Base-by-base conservation (phyloP, 805 yeast species). In the Candida railenensis region DNA sequence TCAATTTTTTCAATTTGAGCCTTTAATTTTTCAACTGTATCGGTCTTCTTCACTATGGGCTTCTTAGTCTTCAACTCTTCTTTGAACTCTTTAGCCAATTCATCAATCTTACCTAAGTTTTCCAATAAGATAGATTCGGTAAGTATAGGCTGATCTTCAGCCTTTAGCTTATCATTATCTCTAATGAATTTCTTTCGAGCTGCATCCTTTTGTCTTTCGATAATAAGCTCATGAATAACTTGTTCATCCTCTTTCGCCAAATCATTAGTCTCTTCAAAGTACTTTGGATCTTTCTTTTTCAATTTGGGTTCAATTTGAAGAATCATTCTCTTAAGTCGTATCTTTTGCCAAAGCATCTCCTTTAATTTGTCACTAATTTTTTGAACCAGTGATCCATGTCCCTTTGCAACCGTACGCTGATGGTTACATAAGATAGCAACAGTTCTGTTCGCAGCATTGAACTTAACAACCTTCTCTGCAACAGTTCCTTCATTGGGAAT, bases 341-440 rank as follows among this genome's bases (percentile, higher is more conserved):
- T 80, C 63, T 84, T 87, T 56, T 86, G 89, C 96, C 97, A 91
- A 45, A 80, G 66, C 69, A 90, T 73, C 67, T 91, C 97, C 57
- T 82, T 79, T 47, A 92, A 79, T 56, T 77, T 83, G 45, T 86
- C 95, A 53, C 73, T 80, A 39, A 89, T 89, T 62, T 85, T 89
- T 53, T 82, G 87, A 49, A 92, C 89, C 4, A 90, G 76, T 20
- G 80, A 79, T 40, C 87, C 95, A 60, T 92, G 97, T 3, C 81
- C 81, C 62, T 91, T 92, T 42, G 90, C 80, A 8, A 91, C 90
- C 16, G 96, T 82, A 66, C 97, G 83, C 76, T 91, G 98, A 78
- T 91, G 98, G 75, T 91, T 91, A 86, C 98, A 91, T 57, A 91
- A 72, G 50, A 91, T 89, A 4, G 98, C 98, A 48, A 91, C 98